Evolutionary conservation across 148 eudicot species (phyloP).

Genomic region (Vaccinium macrocarpon): DNA sequence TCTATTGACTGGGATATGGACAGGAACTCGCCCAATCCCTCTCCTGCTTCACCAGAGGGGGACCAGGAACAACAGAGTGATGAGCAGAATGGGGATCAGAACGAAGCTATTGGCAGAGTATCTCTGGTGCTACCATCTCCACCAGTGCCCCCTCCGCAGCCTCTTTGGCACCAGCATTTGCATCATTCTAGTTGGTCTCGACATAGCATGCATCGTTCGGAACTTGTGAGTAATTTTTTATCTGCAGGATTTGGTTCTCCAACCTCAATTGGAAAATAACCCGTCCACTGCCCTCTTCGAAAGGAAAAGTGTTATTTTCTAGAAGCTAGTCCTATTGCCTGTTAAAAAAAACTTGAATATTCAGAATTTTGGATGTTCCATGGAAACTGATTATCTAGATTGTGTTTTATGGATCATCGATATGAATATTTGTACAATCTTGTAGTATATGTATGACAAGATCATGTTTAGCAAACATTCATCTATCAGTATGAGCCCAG

Average conservation of each 20-base stretch:
- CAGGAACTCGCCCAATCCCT: slow-evolving; percentile 62
- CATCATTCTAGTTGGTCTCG: slow-evolving; percentile 88
- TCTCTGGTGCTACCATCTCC: slow-evolving; percentile 72
- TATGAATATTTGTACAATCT: neutral
- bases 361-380: neutral
- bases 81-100: slow-evolving; percentile 56
- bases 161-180: slow-evolving; percentile 76
- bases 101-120: slow-evolving; percentile 49
- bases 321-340: neutral
- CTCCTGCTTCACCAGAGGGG: slow-evolving; percentile 51
- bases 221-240: slow-evolving; percentile 49
- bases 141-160: slow-evolving; percentile 95
- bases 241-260: neutral
- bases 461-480: neutral
- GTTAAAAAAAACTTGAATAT: neutral
- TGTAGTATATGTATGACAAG: neutral
- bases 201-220: slow-evolving; percentile 76
- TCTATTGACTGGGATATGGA: slow-evolving; percentile 93
- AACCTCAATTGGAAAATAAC: neutral
- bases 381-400: slow-evolving; percentile 1
- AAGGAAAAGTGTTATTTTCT: neutral
- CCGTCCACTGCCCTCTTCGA: neutral
- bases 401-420: neutral
- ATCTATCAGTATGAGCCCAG: neutral
- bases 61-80: slow-evolving; percentile 55